These are phyloP conservation scores for Choricystis sp. DNA, from an alignment of 139 green algal species.

Conservation along the genomic window DNA sequence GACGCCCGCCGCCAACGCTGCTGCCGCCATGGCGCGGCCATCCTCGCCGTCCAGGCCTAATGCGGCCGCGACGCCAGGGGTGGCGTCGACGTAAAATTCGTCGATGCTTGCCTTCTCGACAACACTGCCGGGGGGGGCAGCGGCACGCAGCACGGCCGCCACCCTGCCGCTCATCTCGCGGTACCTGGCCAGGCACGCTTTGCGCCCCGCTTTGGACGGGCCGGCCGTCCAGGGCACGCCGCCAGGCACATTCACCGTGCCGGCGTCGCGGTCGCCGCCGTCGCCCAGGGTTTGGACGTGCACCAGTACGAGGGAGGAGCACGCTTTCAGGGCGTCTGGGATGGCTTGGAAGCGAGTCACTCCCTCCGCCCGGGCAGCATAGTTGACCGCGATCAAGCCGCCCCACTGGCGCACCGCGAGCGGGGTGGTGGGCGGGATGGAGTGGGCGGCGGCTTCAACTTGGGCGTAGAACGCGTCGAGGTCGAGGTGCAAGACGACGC, in stretches of 20 bases:
- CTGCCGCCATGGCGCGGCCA: not conserved
- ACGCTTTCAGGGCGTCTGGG: conserved; percentile 43
- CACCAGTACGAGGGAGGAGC: conserved; percentile 59
- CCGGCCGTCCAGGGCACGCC: not conserved
- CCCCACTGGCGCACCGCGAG: conserved; percentile 79
- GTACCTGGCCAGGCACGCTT: not conserved
- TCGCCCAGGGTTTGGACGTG: conserved; percentile 77
- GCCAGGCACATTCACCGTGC: not conserved
- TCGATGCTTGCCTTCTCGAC: conserved; percentile 75
- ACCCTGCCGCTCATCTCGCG: too few species aligned
- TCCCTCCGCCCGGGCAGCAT: conserved; percentile 55
- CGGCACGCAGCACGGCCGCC: conserved; percentile 30
- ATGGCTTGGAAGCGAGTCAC: conserved; percentile 56
- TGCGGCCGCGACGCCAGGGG: conserved; percentile 5
- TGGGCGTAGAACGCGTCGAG: conserved; percentile 52
- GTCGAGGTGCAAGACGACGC: conserved; percentile 44
- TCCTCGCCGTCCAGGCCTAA: not conserved
- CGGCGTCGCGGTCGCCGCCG: not conserved
- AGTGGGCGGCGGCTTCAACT: conserved; percentile 54
- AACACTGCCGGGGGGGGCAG: conserved; percentile 19
- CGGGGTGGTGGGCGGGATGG: conserved; percentile 41
- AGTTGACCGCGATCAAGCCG: conserved; percentile 76
- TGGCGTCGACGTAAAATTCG: conserved; percentile 83
- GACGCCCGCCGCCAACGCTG: not conserved
- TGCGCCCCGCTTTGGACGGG: not conserved